These are phyloP conservation scores for Lachnellula subtilissima DNA, from an alignment of 2,329 filamentous ascomycete genomes.

Conservation along the genomic window DNA sequence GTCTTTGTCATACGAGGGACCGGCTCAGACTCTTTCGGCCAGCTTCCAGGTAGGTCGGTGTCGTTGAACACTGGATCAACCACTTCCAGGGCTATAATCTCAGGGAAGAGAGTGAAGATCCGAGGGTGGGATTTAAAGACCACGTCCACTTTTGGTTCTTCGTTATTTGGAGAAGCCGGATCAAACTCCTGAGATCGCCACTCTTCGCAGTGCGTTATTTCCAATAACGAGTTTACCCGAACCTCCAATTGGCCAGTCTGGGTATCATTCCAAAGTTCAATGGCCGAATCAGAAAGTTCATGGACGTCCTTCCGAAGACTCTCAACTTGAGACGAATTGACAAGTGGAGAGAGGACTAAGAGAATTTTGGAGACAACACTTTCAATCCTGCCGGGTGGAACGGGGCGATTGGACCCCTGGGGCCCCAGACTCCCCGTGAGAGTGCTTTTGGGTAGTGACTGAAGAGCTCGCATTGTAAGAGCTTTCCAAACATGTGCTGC, in stretches of 20 bases:
- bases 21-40: neutral
- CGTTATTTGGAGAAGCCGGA: neutral
- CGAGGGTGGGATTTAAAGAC: neutral
- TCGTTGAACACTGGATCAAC: neutral
- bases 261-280: constrained; percentile 13
- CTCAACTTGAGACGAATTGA: constrained; percentile 4
- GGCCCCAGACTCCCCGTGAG: neutral
- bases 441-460: neutral
- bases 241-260: constrained; percentile 9
- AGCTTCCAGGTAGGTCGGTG: constrained; percentile 5
- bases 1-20: neutral
- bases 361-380: constrained; percentile 6
- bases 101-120: constrained; percentile 5
- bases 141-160: neutral
- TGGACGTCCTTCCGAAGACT: constrained; percentile 5
- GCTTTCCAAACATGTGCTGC: constrained; percentile 14
- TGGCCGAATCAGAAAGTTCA: constrained; percentile 7
- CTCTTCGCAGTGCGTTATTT: neutral
- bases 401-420: neutral
- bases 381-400: constrained; percentile 1
- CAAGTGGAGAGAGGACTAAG: constrained; percentile 5
- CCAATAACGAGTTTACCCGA: neutral
- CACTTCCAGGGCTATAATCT: neutral
- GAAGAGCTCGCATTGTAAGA: constrained; percentile 16
- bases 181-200: constrained; percentile 7